Evolutionary conservation across 805 yeast genomes (phyloP), one percentile per base, ranked within the genome.

Genomic region (Candida endomychidarum): DNA sequence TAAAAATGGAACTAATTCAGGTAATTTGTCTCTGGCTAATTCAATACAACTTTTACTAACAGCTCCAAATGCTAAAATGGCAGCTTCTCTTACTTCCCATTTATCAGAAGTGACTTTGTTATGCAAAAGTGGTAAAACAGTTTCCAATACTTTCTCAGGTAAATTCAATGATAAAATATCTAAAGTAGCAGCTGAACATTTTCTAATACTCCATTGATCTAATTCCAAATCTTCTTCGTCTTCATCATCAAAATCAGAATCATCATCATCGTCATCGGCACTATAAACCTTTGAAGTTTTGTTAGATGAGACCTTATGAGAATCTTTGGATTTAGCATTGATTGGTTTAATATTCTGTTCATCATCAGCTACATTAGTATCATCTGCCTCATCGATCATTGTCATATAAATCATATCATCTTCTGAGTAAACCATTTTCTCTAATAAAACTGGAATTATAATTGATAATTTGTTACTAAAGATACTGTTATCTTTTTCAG

Each of bases 11-110:
- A 91, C 80, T 34, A 93, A 66, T 20, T 80, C 76, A 2, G 96
- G 95, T 28, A 93, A 67, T 51, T 85, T 85, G 28, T 78, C 79
- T 15, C 80, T 63, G 4, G 89, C 81, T 38, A 77, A 72, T 41
- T 83, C 86, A 33, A 83, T 69, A 50, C 95, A 89, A 48, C 96
- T 95, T 51, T 84, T 90, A 25, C 96, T 86, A 54, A 91, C 81
- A 20, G 98, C 98, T 47, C 99, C 99, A 56, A 93, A 75, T 1
- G 98, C 97, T 34, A 93, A 70, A 19, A 93, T 90, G 1, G 96
- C 81, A 5, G 97, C 93, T 60, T 93, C 99, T 44, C 97, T 77
- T 7, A 86, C 77, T 17, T 86, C 87, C 99, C 99, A 93, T 44
- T 83, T 77, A 3, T 70, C 65, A 3, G 88, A 76, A 7, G 75